These are phyloP conservation scores for Apiotrichum siamense DNA, from an alignment of 1,284 basidiomycete genomes.

Conservation along the genomic window DNA sequence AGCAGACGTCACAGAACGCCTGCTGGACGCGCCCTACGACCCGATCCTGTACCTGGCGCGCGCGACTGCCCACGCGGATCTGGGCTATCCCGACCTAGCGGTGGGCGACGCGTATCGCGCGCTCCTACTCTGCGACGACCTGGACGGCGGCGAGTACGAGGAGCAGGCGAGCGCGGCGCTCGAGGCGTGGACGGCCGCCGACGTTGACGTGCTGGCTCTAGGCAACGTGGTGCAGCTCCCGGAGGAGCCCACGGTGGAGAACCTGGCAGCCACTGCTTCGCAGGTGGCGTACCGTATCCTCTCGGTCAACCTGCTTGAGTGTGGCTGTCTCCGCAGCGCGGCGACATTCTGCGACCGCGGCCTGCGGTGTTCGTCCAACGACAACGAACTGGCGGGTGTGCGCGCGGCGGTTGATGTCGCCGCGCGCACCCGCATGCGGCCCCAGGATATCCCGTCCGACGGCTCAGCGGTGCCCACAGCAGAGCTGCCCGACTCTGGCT, in stretches of 20 bases:
- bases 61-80: not conserved
- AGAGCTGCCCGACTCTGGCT: conserved; percentile 3
- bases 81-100: conserved; percentile 13
- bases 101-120: conserved; percentile 15
- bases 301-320: not conserved
- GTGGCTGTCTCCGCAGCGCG: conserved; percentile 8
- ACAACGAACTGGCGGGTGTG: not conserved
- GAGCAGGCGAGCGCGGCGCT: conserved; percentile 8
- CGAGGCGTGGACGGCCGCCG: not conserved
- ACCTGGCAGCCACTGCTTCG: not conserved
- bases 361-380: not conserved
- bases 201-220: not conserved
- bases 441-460: not conserved
- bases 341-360: conserved; percentile 9
- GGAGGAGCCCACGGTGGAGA: not conserved
- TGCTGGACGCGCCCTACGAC: conserved; percentile 8
- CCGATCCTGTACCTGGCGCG: conserved; percentile 8
- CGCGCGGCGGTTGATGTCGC: not conserved
- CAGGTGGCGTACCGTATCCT: conserved; percentile 9
- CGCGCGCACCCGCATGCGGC: not conserved
- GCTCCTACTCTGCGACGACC: conserved; percentile 13
- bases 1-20: not conserved
- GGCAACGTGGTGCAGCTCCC: not conserved
- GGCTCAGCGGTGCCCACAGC: not conserved
- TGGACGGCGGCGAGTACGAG: conserved; percentile 11